Conservation (phyloP, 306 rosid genomes). For the Clitoria ternatea region DNA sequence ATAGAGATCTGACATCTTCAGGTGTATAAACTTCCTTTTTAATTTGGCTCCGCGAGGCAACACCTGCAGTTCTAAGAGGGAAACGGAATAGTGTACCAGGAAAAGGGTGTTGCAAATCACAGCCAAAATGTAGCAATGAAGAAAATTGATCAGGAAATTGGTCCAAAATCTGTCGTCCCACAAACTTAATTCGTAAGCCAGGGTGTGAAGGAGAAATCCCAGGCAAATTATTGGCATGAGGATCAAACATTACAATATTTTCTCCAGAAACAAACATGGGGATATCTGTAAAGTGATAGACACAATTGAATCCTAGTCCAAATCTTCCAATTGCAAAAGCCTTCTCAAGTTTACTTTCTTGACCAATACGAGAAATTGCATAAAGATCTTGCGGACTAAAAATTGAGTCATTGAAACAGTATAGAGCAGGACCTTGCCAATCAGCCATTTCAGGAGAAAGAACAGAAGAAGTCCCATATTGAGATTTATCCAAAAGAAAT, state of each 20-base stretch:
- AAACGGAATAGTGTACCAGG: constrained; percentile 96
- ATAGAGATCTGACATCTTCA: constrained; percentile 80
- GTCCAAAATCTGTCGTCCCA: constrained; percentile 79
- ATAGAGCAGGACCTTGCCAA: constrained; percentile 98
- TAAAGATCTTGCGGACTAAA: constrained; percentile 95
- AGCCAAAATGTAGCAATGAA: constrained; percentile 86
- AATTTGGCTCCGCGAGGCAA: constrained; percentile 91
- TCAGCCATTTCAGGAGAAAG: constrained; percentile 99
- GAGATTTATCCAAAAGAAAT: constrained; percentile 91
- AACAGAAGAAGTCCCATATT: constrained; percentile 88
- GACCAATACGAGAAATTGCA: constrained; percentile 99
- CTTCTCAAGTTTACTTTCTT: constrained; percentile 96
- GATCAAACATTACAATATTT: constrained; percentile 93
- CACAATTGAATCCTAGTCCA: constrained; percentile 97
- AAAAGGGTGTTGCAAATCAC: constrained; percentile 83
- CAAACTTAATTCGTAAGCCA: constrained; percentile 88
- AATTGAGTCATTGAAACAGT: constrained; percentile 88
- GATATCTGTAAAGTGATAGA: constrained; percentile 94
- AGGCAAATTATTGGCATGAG: constrained; percentile 89
- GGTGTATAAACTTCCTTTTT: constrained; percentile 85
- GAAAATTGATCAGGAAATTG: constrained; percentile 99
- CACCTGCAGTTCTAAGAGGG: constrained; percentile 77
- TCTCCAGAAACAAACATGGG: constrained; percentile 98
- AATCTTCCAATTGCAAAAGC: constrained; percentile 98
- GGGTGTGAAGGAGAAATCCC: constrained; percentile 99